Evolutionary conservation across 495 filamentous ascomycete species (phyloP).

Genomic region (Penicillium egyptiacum): DNA sequence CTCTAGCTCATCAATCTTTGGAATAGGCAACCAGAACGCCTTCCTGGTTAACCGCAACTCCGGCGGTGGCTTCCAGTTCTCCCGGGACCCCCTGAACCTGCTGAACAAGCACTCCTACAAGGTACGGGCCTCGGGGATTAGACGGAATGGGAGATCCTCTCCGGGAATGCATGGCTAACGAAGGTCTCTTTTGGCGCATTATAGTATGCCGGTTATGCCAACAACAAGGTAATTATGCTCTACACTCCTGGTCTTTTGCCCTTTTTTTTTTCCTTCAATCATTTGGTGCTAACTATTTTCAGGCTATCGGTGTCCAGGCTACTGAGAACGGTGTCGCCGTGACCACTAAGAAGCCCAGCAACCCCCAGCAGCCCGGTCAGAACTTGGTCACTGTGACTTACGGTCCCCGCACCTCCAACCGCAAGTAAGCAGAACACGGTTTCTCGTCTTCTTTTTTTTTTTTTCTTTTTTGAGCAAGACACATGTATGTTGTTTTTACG

Average conservation of each 20-base stretch:
- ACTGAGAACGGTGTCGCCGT: conserved; percentile 69
- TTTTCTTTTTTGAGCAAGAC: too few species aligned
- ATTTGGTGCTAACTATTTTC: conserved; percentile 14
- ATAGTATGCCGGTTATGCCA: conserved; percentile 85
- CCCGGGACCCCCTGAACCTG: conserved; percentile 88
- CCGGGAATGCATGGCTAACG: not conserved
- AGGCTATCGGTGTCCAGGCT: conserved; percentile 79
- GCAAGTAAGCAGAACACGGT: conserved; percentile 63
- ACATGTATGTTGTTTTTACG: not conserved
- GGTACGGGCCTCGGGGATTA: conserved; percentile 48
- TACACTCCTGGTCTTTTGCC: conserved; percentile 2
- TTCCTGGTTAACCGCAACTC: conserved; percentile 86
- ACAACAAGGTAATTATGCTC: conserved; percentile 74
- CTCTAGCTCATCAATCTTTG: conserved; percentile 25
- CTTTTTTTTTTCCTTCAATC: not conserved
- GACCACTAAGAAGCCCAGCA: conserved; percentile 76
- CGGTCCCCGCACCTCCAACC: conserved; percentile 63
- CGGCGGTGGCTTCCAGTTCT: conserved; percentile 79
- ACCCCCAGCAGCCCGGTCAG: conserved; percentile 65
- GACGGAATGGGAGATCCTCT: not conserved
- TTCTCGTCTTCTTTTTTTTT: not conserved
- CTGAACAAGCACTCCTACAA: conserved; percentile 88
- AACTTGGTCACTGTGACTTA: conserved; percentile 63
- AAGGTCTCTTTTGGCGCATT: conserved; percentile 6
- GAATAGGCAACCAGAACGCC: conserved; percentile 72